Conservation (phyloP, 371 early-diverging fungal species). For the Zychaea mexicana region DNA sequence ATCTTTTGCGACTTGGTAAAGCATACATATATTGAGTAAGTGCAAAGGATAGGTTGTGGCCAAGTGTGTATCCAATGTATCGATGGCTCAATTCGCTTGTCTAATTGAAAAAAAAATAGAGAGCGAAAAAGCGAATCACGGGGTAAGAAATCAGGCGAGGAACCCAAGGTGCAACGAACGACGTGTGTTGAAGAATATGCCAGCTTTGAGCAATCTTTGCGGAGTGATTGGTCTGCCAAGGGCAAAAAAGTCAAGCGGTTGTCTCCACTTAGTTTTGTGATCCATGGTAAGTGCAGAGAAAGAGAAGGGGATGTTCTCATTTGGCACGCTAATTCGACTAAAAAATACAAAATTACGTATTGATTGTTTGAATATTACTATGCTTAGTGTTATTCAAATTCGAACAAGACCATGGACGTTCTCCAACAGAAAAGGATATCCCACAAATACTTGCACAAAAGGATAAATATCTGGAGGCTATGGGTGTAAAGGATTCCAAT, state of each 20-base stretch:
- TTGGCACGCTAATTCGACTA: no score
- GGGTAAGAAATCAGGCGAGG: slow-evolving; percentile 27
- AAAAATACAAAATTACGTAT: not conserved
- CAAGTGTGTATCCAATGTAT: not conserved
- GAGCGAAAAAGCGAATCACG: slow-evolving; percentile 15
- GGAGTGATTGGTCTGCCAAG: slow-evolving; percentile 34
- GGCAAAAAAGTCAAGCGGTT: slow-evolving; percentile 40
- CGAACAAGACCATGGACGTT: slow-evolving; percentile 28
- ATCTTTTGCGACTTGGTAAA: slow-evolving; percentile 78
- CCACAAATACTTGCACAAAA: slow-evolving; percentile 25
- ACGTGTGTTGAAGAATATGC: slow-evolving; percentile 41
- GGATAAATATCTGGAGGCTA: slow-evolving; percentile 15
- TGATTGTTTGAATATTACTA: no score
- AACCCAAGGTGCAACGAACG: slow-evolving; percentile 40
- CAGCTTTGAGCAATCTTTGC: slow-evolving; percentile 40
- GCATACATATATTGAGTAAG: slow-evolving; percentile 74
- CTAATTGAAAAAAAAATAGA: no score
- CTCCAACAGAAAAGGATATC: slow-evolving; percentile 23
- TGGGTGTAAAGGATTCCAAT: slow-evolving; percentile 38
- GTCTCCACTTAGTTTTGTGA: slow-evolving; percentile 51
- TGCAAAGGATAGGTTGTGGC: not conserved
- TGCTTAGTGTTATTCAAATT: slow-evolving; percentile 36
- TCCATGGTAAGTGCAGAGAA: slow-evolving; percentile 58
- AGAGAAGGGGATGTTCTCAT: no score
- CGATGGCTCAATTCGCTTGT: no score